These are phyloP conservation scores for Durusdinium trenchii DNA, from an alignment of 73 alveolate genomes.

Conservation along the genomic window DNA sequence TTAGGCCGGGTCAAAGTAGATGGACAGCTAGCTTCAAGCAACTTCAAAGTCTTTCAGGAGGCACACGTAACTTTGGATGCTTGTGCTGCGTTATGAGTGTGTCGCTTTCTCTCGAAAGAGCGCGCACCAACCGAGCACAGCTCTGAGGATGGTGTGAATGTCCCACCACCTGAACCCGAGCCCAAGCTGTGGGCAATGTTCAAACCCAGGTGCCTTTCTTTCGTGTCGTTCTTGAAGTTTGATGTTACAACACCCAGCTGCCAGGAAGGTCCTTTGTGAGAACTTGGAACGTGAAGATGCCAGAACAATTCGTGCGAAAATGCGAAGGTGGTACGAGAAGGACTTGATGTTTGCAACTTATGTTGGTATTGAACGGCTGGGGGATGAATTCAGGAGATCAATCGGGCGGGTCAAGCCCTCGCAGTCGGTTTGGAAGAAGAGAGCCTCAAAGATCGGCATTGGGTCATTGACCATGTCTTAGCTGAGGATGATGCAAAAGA, in stretches of 20 bases:
- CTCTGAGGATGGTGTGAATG: slow-evolving; percentile 41
- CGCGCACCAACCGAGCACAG: too few species aligned
- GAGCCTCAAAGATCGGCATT: slow-evolving; percentile 67
- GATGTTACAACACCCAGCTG: neutral
- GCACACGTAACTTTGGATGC: slow-evolving; percentile 49
- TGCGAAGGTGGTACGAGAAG: slow-evolving; percentile 81
- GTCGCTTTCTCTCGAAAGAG: neutral
- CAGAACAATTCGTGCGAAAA: slow-evolving; percentile 34
- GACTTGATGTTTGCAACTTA: neutral
- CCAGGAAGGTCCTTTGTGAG: slow-evolving; percentile 49
- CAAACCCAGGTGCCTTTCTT: slow-evolving; percentile 40
- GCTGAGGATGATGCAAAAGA: neutral
- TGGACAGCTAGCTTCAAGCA: slow-evolving; percentile 51
- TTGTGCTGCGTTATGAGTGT: neutral
- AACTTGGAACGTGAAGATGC: slow-evolving; percentile 50
- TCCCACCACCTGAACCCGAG: slow-evolving; percentile 72
- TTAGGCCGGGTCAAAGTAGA: slow-evolving; percentile 80
- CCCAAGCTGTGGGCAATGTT: slow-evolving; percentile 91
- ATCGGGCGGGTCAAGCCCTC: slow-evolving; percentile 5
- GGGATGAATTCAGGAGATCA: slow-evolving; percentile 7
- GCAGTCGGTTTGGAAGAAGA: slow-evolving; percentile 61
- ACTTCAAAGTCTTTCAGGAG: slow-evolving; percentile 79
- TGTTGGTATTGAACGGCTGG: neutral
- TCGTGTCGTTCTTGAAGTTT: neutral
- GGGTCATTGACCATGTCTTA: slow-evolving; percentile 36